phyloP scores from a whole-genome alignment of 192 early-diverging fungal species.

The Anaeromyces robustus region DNA sequence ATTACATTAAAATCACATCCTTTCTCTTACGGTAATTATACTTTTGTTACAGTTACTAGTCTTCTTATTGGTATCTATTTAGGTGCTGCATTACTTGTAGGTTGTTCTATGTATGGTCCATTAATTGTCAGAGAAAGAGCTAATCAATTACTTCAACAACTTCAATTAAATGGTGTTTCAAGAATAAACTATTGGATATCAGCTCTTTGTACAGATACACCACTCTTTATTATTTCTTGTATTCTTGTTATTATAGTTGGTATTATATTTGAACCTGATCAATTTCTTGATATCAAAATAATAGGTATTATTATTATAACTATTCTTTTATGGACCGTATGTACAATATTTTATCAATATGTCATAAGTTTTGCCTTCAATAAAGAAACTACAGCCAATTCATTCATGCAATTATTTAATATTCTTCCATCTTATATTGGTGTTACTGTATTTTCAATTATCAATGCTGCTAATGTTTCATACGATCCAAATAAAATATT shows the following conservation, averaged over 20 bases:
- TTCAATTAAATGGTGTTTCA: not conserved
- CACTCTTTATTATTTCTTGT: not conserved
- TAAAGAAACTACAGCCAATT: not conserved
- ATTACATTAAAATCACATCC: not conserved
- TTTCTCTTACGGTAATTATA: not conserved
- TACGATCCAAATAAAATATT: not conserved
- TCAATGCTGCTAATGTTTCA: not conserved
- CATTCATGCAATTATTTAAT: not conserved
- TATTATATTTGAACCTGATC: not conserved
- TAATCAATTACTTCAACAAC: not conserved
- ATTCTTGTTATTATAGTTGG: not conserved
- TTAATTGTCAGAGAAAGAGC: not conserved
- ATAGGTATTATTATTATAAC: not conserved
- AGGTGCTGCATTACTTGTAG: not conserved
- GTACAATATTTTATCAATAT: not conserved
- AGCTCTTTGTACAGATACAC: not conserved
- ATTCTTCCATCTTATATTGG: not conserved
- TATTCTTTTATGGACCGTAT: not conserved
- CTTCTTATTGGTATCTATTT: not conserved
- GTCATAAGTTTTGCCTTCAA: not conserved
- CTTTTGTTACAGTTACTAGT: not conserved
- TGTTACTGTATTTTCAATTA: not conserved
- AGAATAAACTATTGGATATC: not conserved
- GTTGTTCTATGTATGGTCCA: not conserved
- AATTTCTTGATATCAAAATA: not conserved